Base-by-base conservation (phyloP, 768 basidiomycete genomes). In the Tylopilus vinaceipallidus region DNA sequence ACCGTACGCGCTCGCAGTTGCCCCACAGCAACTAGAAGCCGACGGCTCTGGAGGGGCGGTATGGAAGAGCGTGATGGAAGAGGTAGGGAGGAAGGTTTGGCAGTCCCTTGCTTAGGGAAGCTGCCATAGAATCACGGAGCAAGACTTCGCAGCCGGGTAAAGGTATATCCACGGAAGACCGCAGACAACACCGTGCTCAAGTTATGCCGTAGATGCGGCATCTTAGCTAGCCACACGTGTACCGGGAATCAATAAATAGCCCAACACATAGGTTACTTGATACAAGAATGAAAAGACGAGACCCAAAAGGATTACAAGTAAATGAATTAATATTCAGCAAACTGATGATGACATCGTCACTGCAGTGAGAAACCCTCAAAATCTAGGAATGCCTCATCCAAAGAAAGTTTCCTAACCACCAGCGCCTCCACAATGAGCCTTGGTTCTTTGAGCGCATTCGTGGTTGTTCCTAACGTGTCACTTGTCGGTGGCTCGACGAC, bases 391-490 rank as follows among this genome's bases (percentile, higher is more conserved):
- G 74, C 85, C 62, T 91, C 90, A 49, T 87, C 86, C 2, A 84
- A 59, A 16, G 84, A 82, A 70, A 91, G 72, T 65, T 91, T 88
- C 39, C 87, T 77, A 17, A 91, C 82, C 2, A 93, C 83, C 26
- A 92, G 74, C 2, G 81, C 90, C 64, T 93, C 89, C 10, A 91
- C 88, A 40, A 91, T 91, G 4, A 85, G 71, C n/a, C 86, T 72
- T 27, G 79, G 75, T 42, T 76, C 74, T 16, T 57, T 45, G 17
- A 39, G 27, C 14, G 39, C 9, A 16, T 22, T 34, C 11, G 30
- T 35, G 5, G 36, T 42, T 33, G 17, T 20, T 32, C 7, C 37
- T 43, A 6, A 54, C 38, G 12, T 7, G 46, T 42, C 50, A 39
- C 39, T 23, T 29, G 30, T 39, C n/a, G 34, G 49, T 8, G 56